Percentiles rank a stretch among this genome's conserved stretches.
Evolutionary conservation across 2,329 filamentous ascomycete genomes (phyloP).

Genomic region (Alternaria ethzedia): DNA sequence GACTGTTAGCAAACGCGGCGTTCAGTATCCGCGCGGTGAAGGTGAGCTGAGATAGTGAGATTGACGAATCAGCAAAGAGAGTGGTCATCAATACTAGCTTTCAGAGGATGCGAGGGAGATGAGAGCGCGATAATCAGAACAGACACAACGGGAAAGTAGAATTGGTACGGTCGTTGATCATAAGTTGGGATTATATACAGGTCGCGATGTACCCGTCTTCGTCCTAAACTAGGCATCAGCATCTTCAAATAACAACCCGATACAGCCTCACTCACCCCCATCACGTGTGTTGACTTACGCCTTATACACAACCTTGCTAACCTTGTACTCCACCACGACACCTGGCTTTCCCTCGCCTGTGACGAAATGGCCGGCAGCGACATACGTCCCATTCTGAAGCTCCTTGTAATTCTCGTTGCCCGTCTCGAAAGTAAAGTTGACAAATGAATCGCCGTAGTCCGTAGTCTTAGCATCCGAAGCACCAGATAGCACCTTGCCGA

Average conservation of each 20-base stretch:
- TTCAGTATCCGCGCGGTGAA: too few relatives aligned
- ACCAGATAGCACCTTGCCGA: slow-evolving; percentile 31
- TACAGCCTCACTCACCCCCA: background rate
- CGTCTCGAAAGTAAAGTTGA: slow-evolving; percentile 40
- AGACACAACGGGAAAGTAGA: too few relatives aligned
- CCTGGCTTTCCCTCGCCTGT: slow-evolving; percentile 25
- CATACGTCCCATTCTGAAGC: slow-evolving; percentile 37
- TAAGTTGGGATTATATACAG: background rate
- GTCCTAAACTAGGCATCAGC: background rate
- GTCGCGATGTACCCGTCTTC: background rate
- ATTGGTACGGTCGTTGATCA: background rate
- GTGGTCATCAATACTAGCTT: too few relatives aligned
- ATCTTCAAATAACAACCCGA: background rate
- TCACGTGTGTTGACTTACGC: background rate
- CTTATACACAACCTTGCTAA: slow-evolving; percentile 32
- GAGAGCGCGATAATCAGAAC: too few relatives aligned
- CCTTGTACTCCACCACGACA: slow-evolving; percentile 41
- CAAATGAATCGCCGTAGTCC: slow-evolving; percentile 39
- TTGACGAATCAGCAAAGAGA: too few relatives aligned
- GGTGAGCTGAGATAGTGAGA: too few relatives aligned
- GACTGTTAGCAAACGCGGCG: too few relatives aligned
- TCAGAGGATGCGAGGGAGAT: too few relatives aligned
- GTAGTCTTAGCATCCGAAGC: slow-evolving; percentile 35
- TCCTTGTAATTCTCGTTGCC: slow-evolving; percentile 36
- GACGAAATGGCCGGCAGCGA: slow-evolving; percentile 39